Percentiles rank a stretch among this genome's conserved stretches.
phyloP scores from a whole-genome alignment of 768 basidiomycete species.

The Piloderma croceum region DNA sequence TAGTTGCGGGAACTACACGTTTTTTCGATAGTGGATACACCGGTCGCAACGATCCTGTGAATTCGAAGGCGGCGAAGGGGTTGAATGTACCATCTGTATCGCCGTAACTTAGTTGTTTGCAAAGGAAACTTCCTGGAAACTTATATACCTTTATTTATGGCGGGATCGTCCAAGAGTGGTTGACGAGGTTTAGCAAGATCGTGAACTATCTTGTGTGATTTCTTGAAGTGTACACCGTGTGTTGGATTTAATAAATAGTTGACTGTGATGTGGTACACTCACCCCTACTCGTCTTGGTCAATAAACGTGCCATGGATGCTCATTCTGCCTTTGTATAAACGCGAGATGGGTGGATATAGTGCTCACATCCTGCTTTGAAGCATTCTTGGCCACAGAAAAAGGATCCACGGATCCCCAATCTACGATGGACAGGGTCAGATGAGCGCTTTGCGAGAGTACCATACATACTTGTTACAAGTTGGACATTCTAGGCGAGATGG shows the following conservation, averaged over 20 bases:
- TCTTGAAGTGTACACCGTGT: slow-evolving; percentile 37
- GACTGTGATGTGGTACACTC: slow-evolving; percentile 7
- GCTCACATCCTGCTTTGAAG: slow-evolving; percentile 91
- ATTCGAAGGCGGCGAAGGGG: slow-evolving; percentile 72
- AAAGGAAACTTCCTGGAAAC: too few species aligned
- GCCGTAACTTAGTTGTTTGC: slow-evolving; percentile 3
- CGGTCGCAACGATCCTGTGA: slow-evolving; percentile 75
- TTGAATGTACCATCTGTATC: slow-evolving; percentile 68
- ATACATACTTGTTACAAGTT: slow-evolving; percentile 76
- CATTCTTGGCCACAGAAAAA: slow-evolving; percentile 95
- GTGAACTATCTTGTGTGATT: slow-evolving; percentile 77
- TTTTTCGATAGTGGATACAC: slow-evolving; percentile 82
- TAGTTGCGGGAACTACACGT: slow-evolving; percentile 75
- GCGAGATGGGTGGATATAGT: slow-evolving; percentile 3
- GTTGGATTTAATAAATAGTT: too few species aligned
- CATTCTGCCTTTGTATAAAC: slow-evolving; percentile 3
- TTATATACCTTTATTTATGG: slow-evolving; percentile 23
- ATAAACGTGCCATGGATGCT: slow-evolving; percentile 8
- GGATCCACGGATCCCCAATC: slow-evolving; percentile 76
- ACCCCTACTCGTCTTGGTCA: slow-evolving; percentile 17
- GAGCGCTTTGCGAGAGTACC: slow-evolving; percentile 1
- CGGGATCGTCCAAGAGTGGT: slow-evolving; percentile 20
- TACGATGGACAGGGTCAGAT: slow-evolving; percentile 26
- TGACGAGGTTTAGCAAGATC: slow-evolving; percentile 43
- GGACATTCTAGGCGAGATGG: slow-evolving; percentile 88